phyloP scores from a whole-genome alignment of 352 stramenopile species.

The Phytophthora capsici region DNA sequence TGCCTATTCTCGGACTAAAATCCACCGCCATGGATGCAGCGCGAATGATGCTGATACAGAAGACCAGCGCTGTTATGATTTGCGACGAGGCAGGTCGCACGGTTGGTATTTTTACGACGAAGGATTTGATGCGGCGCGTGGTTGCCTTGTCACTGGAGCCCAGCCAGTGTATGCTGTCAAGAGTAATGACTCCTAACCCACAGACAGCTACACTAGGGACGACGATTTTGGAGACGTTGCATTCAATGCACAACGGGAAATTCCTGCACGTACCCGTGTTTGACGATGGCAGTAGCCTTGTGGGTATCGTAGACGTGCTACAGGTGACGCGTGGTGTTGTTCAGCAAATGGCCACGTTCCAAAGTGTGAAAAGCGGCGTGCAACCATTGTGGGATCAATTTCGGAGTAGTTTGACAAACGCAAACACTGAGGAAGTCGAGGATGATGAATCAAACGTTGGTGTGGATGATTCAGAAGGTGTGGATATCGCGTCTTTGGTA shows the following conservation, averaged over 20 bases:
- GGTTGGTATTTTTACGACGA: constrained; percentile 97
- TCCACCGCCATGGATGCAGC: constrained; percentile 75
- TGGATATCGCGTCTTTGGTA: constrained; percentile 42
- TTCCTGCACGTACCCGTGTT: constrained; percentile 98
- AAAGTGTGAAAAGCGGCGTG: constrained; percentile 64
- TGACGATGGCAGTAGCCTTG: constrained; percentile 85
- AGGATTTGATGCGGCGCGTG: constrained; percentile 97
- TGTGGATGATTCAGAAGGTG: constrained; percentile 38
- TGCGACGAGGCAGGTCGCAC: constrained; percentile 88
- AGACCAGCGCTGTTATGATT: constrained; percentile 85
- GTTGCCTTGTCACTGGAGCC: constrained; percentile 91
- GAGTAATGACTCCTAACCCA: constrained; percentile 96
- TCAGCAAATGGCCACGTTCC: constrained; percentile 85
- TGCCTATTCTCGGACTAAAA: constrained; percentile 58
- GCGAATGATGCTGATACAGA: constrained; percentile 82
- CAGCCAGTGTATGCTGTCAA: constrained; percentile 76
- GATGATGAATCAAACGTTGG: constrained; percentile 44
- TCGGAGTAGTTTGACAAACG: constrained; percentile 56
- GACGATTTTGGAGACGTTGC: constrained; percentile 96
- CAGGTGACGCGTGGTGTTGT: constrained; percentile 92
- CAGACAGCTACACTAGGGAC: constrained; percentile 93
- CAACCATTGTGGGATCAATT: constrained; percentile 84
- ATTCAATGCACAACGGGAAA: constrained; percentile 97
- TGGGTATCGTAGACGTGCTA: constrained; percentile 96
- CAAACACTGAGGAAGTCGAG: constrained; percentile 46